Percentiles rank a stretch among this genome's conserved stretches.
These are phyloP conservation scores for Erigeron canadensis DNA, from an alignment of 129 eudicot genomes.

Conservation along the genomic window DNA sequence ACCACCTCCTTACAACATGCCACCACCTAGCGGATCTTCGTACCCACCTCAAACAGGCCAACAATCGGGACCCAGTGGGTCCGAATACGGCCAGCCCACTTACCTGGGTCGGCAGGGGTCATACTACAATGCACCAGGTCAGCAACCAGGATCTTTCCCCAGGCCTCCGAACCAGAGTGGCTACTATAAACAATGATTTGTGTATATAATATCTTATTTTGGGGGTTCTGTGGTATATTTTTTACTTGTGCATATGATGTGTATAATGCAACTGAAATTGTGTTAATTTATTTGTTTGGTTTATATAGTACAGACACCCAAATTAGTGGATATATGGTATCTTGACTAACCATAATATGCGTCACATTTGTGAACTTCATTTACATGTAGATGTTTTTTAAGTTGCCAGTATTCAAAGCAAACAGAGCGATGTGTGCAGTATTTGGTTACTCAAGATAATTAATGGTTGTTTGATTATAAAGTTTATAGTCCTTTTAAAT, in stretches of 20 bases:
- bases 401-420: neutral
- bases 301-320: slow-evolving; percentile 7
- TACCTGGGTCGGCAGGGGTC: slow-evolving; percentile 90
- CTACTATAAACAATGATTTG: slow-evolving; percentile 32
- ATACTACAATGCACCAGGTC: slow-evolving; percentile 63
- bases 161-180: slow-evolving; percentile 35
- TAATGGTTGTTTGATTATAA: too few species aligned
- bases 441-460: neutral
- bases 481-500: neutral
- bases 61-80: slow-evolving; percentile 45
- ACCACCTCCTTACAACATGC: slow-evolving; percentile 56
- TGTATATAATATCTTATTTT: slow-evolving; percentile 1
- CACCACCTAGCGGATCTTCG: slow-evolving; percentile 24
- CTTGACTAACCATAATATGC: neutral
- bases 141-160: slow-evolving; percentile 68
- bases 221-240: neutral
- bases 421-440: neutral
- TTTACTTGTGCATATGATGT: slow-evolving; percentile 14
- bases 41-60: slow-evolving; percentile 63
- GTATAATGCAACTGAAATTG: slow-evolving; percentile 1
- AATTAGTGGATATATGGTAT: neutral
- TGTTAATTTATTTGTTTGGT: slow-evolving; percentile 5
- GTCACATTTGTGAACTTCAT: slow-evolving; percentile 11
- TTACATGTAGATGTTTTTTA: slow-evolving; percentile 11
- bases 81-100: slow-evolving; percentile 77